A percentile compares a stretch with the other conserved stretches of the same genome.
These are phyloP conservation scores for Melampsora americana DNA, from an alignment of 1,284 basidiomycete species.

Conservation along the genomic window DNA sequence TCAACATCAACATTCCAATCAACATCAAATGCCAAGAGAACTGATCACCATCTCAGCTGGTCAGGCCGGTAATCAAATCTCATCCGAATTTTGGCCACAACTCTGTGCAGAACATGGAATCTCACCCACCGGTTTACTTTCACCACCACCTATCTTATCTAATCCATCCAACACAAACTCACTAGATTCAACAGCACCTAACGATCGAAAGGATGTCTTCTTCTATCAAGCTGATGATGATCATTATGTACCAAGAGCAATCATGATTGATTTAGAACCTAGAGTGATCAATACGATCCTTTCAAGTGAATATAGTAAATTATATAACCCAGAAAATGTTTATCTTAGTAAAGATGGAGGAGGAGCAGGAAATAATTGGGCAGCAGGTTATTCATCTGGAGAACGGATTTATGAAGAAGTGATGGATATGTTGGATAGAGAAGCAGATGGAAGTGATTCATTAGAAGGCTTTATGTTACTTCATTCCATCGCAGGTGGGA, in stretches of 20 bases:
- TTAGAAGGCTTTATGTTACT: conserved; percentile 99
- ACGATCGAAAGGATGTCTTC: conserved; percentile 95
- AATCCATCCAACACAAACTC: conserved; percentile 8
- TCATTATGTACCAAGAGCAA: conserved; percentile 95
- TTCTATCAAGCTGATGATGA: conserved; percentile 99
- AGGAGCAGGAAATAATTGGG: conserved; percentile 99
- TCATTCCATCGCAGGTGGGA: conserved; percentile 98
- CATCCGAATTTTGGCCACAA: conserved; percentile 89
- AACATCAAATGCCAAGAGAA: conserved; percentile 71
- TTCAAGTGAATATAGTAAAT: conserved; percentile 79
- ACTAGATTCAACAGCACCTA: conserved; percentile 2
- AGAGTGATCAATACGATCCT: conserved; percentile 94
- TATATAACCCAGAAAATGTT: conserved; percentile 99
- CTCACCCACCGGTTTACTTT: conserved; percentile 68
- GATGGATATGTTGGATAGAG: conserved; percentile 98
- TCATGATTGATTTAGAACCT: conserved; percentile 95
- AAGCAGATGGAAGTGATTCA: conserved; percentile 96
- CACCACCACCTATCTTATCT: conserved; percentile 24
- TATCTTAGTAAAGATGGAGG: conserved; percentile 92
- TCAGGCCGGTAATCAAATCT: conserved; percentile 96
- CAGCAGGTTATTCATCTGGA: conserved; percentile 80
- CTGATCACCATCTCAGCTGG: conserved; percentile 83
- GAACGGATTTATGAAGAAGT: conserved; percentile 93
- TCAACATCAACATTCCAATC: conserved; percentile 2
- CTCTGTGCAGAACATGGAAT: conserved; percentile 95